Percentiles rank a stretch among this genome's conserved stretches.
Conservation (phyloP, 2,329 filamentous ascomycete species). For the Cladorrhinum sp. region DNA sequence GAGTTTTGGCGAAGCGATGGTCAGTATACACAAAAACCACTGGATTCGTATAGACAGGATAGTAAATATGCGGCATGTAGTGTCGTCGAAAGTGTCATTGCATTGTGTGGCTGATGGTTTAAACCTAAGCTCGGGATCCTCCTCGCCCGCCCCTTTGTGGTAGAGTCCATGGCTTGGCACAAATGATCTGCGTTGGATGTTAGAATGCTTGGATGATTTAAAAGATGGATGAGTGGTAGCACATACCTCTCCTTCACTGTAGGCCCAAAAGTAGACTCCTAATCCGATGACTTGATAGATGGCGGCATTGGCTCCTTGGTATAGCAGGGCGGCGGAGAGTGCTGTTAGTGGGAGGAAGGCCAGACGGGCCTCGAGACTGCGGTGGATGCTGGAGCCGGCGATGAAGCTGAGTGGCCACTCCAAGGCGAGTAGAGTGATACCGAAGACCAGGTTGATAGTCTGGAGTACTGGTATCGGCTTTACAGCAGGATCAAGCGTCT, state of each 20-base stretch:
- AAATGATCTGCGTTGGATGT: slow-evolving; percentile 53
- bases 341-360: slow-evolving; percentile 77
- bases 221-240: not conserved
- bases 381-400: slow-evolving; percentile 75
- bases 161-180: slow-evolving; percentile 67
- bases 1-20: not conserved
- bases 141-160: slow-evolving; percentile 49
- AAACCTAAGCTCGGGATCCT: slow-evolving; percentile 26
- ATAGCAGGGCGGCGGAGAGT: slow-evolving; percentile 72
- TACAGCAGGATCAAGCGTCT: slow-evolving; percentile 80
- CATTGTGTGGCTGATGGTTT: slow-evolving; percentile 3
- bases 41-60: not conserved
- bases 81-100: not conserved
- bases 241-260: slow-evolving; percentile 92
- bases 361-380: slow-evolving; percentile 82
- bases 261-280: slow-evolving; percentile 92
- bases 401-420: slow-evolving; percentile 85
- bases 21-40: not conserved
- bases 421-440: slow-evolving; percentile 73
- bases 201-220: not conserved
- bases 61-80: no score
- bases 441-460: slow-evolving; percentile 82
- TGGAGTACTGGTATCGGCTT: slow-evolving; percentile 87
- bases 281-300: slow-evolving; percentile 88
- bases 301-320: slow-evolving; percentile 89